A percentile compares a stretch with the other conserved stretches of the same genome.
phyloP scores from a whole-genome alignment of 2,329 filamentous ascomycete species.

The Clonostachys rhizophaga region DNA sequence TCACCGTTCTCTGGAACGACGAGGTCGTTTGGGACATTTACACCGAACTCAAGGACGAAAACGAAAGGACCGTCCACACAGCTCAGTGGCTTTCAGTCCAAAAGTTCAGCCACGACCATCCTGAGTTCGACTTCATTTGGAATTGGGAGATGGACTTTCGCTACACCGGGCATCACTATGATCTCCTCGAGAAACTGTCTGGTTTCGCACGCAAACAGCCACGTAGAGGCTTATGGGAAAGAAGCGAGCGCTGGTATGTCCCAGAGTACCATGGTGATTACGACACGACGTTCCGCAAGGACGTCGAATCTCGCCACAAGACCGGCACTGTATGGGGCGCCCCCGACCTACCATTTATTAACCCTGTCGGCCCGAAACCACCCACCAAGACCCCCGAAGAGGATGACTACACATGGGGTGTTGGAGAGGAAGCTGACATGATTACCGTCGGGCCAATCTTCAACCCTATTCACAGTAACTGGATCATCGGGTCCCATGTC shows the following conservation, averaged over 20 bases:
- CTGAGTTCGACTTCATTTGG: slow-evolving; percentile 78
- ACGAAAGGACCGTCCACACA: slow-evolving; percentile 48
- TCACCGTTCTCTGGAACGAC: slow-evolving; percentile 73
- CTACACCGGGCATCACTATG: slow-evolving; percentile 77
- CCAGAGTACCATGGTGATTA: slow-evolving; percentile 64
- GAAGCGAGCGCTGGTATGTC: slow-evolving; percentile 69
- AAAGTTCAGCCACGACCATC: slow-evolving; percentile 70
- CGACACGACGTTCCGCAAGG: slow-evolving; percentile 59
- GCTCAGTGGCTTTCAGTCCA: slow-evolving; percentile 70
- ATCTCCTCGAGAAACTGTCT: slow-evolving; percentile 64
- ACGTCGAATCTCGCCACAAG: slow-evolving; percentile 50
- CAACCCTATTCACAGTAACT: slow-evolving; percentile 66
- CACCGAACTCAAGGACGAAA: slow-evolving; percentile 62
- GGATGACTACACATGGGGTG: slow-evolving; percentile 73
- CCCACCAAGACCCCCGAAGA: slow-evolving; percentile 50
- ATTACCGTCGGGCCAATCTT: slow-evolving; percentile 77
- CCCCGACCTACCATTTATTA: slow-evolving; percentile 51
- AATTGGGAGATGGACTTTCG: slow-evolving; percentile 85
- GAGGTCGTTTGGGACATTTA: slow-evolving; percentile 73
- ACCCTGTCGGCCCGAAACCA: slow-evolving; percentile 59
- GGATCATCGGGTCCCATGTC: slow-evolving; percentile 65
- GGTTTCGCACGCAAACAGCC: slow-evolving; percentile 64
- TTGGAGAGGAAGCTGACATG: slow-evolving; percentile 70
- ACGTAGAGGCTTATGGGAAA: slow-evolving; percentile 69
- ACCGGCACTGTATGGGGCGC: slow-evolving; percentile 63